phyloP scores from a whole-genome alignment of 164 flowering plant species.

The Santalum album region DNA sequence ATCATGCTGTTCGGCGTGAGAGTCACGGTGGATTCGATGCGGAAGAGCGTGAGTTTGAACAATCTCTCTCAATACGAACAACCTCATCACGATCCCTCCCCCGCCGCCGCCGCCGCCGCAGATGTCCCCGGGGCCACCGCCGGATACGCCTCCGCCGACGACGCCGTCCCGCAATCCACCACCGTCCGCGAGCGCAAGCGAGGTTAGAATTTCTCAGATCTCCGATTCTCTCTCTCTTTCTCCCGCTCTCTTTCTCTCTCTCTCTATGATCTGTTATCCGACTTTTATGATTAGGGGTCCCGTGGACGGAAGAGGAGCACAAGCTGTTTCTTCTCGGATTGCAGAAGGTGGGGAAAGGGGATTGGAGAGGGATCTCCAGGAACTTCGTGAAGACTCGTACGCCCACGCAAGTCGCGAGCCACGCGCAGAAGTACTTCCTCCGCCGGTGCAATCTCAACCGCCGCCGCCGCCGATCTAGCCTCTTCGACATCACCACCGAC shows the following conservation, averaged over 20 bases:
- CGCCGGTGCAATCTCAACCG: constrained; percentile 52
- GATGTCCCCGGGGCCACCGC: constrained; percentile 2
- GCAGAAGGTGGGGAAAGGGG: constrained; percentile 71
- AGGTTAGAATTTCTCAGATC: constrained; percentile 37
- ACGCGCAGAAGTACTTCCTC: constrained; percentile 74
- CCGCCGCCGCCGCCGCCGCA: constrained; percentile 9
- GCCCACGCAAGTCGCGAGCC: constrained; percentile 76
- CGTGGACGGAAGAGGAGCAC: constrained; percentile 84
- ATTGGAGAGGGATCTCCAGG: constrained; percentile 74
- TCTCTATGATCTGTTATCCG: neutral
- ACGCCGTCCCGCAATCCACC: constrained; percentile 31
- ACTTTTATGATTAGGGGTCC: no score
- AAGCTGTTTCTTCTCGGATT: constrained; percentile 56
- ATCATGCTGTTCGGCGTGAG: constrained; percentile 85
- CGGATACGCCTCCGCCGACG: constrained; percentile 60
- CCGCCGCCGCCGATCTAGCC: constrained; percentile 66
- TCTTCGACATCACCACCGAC: constrained; percentile 76
- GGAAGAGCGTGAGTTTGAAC: constrained; percentile 81
- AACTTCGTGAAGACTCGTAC: constrained; percentile 68
- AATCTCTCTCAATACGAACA: constrained; percentile 73
- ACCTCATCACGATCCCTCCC: constrained; percentile 14
- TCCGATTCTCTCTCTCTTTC: constrained; percentile 5
- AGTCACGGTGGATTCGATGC: constrained; percentile 56
- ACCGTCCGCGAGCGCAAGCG: constrained; percentile 60
- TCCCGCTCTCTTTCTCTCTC: no score